Percentiles rank a stretch among this genome's conserved stretches.
Evolutionary conservation across 148 eudicot species (phyloP).

Genomic region (Vaccinium macrocarpon): DNA sequence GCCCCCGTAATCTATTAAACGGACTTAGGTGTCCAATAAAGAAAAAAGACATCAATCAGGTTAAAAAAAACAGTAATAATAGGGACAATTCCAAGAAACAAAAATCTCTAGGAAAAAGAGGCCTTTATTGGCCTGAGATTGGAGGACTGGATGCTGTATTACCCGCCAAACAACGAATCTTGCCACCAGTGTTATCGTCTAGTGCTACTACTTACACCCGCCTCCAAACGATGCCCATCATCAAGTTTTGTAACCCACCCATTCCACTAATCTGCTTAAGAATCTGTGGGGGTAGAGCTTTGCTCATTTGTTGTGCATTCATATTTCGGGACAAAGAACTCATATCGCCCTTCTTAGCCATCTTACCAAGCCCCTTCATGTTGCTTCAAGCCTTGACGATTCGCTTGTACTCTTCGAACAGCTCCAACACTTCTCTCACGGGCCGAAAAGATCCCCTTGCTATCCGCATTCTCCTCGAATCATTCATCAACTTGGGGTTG

Average conservation of each 20-base stretch:
- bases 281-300: constrained; percentile 87
- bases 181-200: neutral
- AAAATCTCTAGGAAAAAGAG: no score
- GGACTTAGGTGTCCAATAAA: neutral
- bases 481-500: constrained; percentile 86
- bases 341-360: constrained; percentile 94
- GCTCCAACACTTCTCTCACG: constrained; percentile 71
- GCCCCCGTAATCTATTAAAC: neutral
- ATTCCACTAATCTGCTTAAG: constrained; percentile 87
- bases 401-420: constrained; percentile 90
- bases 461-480: constrained; percentile 84
- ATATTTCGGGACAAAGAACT: constrained; percentile 79
- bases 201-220: constrained; percentile 42
- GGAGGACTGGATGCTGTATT: neutral
- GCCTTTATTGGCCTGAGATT: neutral
- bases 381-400: constrained; percentile 93
- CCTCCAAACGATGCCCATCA: constrained; percentile 99
- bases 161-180: neutral
- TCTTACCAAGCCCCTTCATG: constrained; percentile 88
- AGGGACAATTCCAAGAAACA: neutral
- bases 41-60: neutral
- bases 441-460: constrained; percentile 89
- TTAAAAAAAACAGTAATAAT: neutral
- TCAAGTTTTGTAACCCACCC: constrained; percentile 79
- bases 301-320: constrained; percentile 90